Base-by-base conservation (phyloP, 202 grass and related monocot species). In the Thinopyrum obtusiflorum region DNA sequence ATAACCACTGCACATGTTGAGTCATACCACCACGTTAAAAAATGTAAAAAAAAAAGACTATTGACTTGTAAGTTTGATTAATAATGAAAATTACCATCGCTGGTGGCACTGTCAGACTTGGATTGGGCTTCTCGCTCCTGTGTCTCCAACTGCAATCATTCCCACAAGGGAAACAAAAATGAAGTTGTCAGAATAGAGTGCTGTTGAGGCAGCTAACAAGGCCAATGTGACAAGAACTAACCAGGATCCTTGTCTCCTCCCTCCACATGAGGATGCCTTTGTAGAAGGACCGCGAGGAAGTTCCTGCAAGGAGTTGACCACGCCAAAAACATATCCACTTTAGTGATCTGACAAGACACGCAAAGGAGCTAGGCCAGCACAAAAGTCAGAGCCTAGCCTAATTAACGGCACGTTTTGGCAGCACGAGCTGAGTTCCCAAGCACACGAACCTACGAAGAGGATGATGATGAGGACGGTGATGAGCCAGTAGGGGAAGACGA, bases 401-500 rank as follows among this genome's bases (percentile, higher is more conserved):
- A 26, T 79, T 26, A 31, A 26, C 33, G 73, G 28, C 63, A 33
- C 35, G 36, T 61, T 84, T 64, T 69, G 62, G 84, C 23, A 27
- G 42, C 73, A 79, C 11, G 80, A 44, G 27, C 17, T 2, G 61
- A 20, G 15, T 10, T 53, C 15, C 14, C 10, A 31, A 73, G 6
- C 6, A 24, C 28, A 61, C 55, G 33, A 27, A 99, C 97, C 94
- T 89, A 92, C 9, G 70, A 99, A 99, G 42, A 99, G 97, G 63
- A 97, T 89, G 68, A 99, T 99, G 63, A 99, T 99, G 74, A 99
- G 94, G 55, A 99, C 31, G 59, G 97, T 97, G 84, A 99, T 94
- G 82, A 99, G 90, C 97, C 97, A 99, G 86, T 84, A 99, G 13
- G 97, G 97, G 81, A 99, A 99, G 65, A 94, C 83, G 14, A 99